Percentiles rank a stretch among this genome's conserved stretches.
phyloP scores from a whole-genome alignment of 768 basidiomycete genomes.

The Calocera viscosa region DNA sequence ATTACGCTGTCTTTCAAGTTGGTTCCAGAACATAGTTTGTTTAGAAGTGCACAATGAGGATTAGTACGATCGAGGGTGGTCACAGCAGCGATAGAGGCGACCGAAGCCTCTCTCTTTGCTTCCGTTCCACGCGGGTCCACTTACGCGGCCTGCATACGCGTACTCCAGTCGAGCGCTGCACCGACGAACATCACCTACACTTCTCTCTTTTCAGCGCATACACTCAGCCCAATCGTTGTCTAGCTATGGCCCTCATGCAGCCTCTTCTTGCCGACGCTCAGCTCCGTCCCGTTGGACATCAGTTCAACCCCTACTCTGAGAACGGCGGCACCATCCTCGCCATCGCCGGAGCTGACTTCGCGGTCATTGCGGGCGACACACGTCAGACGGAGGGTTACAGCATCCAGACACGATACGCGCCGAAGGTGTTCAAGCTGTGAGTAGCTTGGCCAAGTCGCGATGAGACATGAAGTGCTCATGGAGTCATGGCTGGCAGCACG shows the following conservation, averaged over 20 bases:
- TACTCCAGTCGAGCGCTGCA: neutral
- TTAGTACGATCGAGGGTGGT: too few relatives aligned
- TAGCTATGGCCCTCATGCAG: neutral
- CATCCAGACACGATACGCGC: constrained; percentile 95
- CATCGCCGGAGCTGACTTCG: constrained; percentile 86
- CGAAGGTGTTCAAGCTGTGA: constrained; percentile 88
- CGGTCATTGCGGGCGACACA: constrained; percentile 92
- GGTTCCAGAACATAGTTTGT: too few relatives aligned
- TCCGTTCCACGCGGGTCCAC: neutral
- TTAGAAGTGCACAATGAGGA: too few relatives aligned
- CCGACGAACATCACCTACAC: neutral
- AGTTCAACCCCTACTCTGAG: constrained; percentile 80
- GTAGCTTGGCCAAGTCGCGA: constrained; percentile 23
- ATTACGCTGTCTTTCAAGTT: too few relatives aligned
- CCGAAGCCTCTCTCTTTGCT: neutral
- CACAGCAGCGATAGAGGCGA: too few relatives aligned
- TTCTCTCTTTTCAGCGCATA: neutral
- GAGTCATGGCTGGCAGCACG: constrained; percentile 40
- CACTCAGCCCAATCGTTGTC: neutral
- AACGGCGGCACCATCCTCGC: constrained; percentile 96
- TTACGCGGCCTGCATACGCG: neutral
- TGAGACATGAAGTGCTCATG: neutral
- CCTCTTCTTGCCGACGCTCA: neutral
- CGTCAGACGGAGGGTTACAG: constrained; percentile 93
- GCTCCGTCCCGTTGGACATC: constrained; percentile 15